Percentiles rank a stretch among this genome's conserved stretches.
Conservation (phyloP, 306 rosid species). For the Inga oerstediana region DNA sequence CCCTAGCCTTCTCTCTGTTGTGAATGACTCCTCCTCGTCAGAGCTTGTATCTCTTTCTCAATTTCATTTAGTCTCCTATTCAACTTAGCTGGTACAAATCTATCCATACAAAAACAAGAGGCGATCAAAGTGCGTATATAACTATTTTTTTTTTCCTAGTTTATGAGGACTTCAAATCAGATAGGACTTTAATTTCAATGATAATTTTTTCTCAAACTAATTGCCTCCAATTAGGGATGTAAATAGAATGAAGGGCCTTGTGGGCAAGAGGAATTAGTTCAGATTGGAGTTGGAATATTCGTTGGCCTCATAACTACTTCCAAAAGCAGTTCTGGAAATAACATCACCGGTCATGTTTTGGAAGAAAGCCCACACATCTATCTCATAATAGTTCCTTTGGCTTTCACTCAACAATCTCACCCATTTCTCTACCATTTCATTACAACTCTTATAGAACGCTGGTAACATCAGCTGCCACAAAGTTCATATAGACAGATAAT, state of each 20-base stretch:
- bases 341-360: constrained; percentile 8
- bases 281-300: not conserved
- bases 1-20: too few species aligned
- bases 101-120: too few species aligned
- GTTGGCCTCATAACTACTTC: not conserved
- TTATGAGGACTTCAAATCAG: too few species aligned
- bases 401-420: not conserved
- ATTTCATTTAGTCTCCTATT: not conserved
- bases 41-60: not conserved
- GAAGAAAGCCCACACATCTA: not conserved
- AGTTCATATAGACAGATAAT: too few species aligned
- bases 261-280: constrained; percentile 4
- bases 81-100: not conserved
- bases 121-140: not conserved
- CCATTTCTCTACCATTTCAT: not conserved
- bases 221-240: not conserved
- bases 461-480: not conserved
- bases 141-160: too few species aligned
- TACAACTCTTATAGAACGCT: not conserved
- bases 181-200: not conserved
- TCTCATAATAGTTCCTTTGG: not conserved
- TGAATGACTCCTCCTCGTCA: too few species aligned
- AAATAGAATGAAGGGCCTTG: not conserved
- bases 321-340: constrained; percentile 43
- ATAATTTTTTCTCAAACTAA: not conserved